Conservation (phyloP, 306 rosid species). For the Malus orientalis region DNA sequence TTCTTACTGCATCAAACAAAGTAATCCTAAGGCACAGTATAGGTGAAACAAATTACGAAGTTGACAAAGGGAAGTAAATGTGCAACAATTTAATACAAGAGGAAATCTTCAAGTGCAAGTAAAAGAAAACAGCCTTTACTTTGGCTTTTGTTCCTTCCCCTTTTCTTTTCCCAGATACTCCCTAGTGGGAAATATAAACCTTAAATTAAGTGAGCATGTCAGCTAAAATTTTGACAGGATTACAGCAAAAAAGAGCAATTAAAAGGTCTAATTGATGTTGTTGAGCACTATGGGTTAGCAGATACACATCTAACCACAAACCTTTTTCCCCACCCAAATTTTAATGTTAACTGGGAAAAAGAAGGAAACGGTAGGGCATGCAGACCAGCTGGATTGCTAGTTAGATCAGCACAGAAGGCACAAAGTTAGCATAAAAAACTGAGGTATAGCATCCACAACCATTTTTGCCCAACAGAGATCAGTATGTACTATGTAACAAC, state of each 20-base stretch:
- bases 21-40: background rate
- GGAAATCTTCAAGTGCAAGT: slow-evolving; percentile 14
- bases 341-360: background rate
- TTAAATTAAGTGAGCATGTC: slow-evolving; percentile 26
- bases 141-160: slow-evolving; percentile 15
- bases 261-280: slow-evolving; percentile 22
- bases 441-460: background rate
- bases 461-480: background rate
- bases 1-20: background rate
- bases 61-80: background rate
- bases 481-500: background rate
- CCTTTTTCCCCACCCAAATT: background rate
- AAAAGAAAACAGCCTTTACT: slow-evolving; percentile 34
- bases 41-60: background rate
- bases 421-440: background rate
- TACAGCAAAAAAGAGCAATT: slow-evolving; percentile 8
- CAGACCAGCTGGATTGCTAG: background rate
- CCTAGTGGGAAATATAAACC: slow-evolving; percentile 21
- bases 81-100: slow-evolving; percentile 7
- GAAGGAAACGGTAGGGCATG: background rate
- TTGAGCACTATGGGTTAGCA: slow-evolving; percentile 16
- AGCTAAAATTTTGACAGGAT: slow-evolving; percentile 25
- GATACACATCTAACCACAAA: background rate
- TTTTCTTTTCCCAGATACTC: slow-evolving; percentile 17
- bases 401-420: background rate